Conservation (phyloP, 306 rosid species). For the Alnus rubra region DNA sequence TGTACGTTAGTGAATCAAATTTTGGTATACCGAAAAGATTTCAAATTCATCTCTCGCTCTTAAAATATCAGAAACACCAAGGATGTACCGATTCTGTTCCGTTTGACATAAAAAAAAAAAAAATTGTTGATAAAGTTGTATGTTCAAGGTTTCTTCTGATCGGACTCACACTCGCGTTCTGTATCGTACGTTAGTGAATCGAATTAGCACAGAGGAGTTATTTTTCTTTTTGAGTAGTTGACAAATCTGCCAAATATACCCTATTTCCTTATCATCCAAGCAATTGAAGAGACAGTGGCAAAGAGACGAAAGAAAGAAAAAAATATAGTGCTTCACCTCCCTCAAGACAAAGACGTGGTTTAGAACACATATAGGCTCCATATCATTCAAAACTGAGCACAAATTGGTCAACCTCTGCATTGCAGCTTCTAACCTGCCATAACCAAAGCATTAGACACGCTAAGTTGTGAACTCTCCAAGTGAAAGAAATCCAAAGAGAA, state of each 20-base stretch:
- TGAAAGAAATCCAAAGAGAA: neutral
- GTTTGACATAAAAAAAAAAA: too few species aligned
- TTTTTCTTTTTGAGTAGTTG: neutral
- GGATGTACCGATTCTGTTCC: too few species aligned
- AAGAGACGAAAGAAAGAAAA: neutral
- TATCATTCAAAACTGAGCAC: constrained; percentile 94
- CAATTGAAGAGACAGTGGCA: too few species aligned
- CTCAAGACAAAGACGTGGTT: constrained; percentile 92
- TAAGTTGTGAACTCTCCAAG: constrained; percentile 4
- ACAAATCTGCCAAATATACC: neutral
- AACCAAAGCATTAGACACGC: constrained; percentile 2
- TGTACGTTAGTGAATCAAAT: too few species aligned
- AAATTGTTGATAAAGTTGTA: too few species aligned
- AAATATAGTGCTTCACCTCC: constrained; percentile 56
- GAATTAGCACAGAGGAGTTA: neutral
- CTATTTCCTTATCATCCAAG: neutral
- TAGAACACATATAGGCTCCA: constrained; percentile 97
- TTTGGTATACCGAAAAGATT: too few species aligned
- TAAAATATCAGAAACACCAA: too few species aligned
- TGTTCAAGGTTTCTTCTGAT: too few species aligned
- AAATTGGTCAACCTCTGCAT: constrained; percentile 97
- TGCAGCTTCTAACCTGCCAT: constrained; percentile 96
- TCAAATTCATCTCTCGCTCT: too few species aligned
- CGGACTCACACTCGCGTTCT: too few species aligned
- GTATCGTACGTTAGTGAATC: too few species aligned